Evolutionary conservation across 768 basidiomycete genomes (phyloP).

Genomic region (Rhizopogon roseolus): DNA sequence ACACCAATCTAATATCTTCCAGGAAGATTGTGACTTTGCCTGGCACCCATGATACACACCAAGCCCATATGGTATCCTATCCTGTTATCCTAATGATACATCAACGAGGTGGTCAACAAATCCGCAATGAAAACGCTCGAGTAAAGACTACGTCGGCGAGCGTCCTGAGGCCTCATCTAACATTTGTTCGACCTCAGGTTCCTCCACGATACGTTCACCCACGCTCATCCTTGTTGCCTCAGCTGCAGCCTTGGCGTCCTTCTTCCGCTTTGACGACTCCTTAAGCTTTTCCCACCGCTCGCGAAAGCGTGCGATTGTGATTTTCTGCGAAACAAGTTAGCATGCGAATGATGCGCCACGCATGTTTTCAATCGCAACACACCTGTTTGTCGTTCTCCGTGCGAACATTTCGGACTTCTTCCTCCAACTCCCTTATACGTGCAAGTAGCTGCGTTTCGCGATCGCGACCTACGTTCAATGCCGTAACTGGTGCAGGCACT

Average conservation of each 20-base stretch:
- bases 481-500: slow-evolving; percentile 41
- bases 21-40: not conserved
- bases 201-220: slow-evolving; percentile 66
- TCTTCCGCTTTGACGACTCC: slow-evolving; percentile 82
- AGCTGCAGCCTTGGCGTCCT: slow-evolving; percentile 60
- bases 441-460: slow-evolving; percentile 49
- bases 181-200: slow-evolving; percentile 63
- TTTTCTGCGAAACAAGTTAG: slow-evolving; percentile 48
- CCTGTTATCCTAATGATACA: slow-evolving; percentile 5
- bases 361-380: slow-evolving; percentile 15
- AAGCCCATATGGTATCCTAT: slow-evolving; percentile 2
- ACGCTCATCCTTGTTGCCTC: slow-evolving; percentile 40
- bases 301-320: slow-evolving; percentile 76
- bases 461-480: slow-evolving; percentile 48
- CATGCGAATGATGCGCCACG: slow-evolving; percentile 8
- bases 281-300: slow-evolving; percentile 90
- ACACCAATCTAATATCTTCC: not conserved
- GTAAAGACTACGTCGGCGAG: not conserved
- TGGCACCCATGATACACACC: not conserved
- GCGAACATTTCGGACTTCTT: slow-evolving; percentile 59
- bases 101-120: not conserved
- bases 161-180: slow-evolving; percentile 24
- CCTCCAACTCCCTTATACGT: slow-evolving; percentile 71
- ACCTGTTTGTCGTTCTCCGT: slow-evolving; percentile 84
- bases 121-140: not conserved